Conservation (phyloP, 176 grass and related monocot genomes). For the Leersia perrieri region DNA sequence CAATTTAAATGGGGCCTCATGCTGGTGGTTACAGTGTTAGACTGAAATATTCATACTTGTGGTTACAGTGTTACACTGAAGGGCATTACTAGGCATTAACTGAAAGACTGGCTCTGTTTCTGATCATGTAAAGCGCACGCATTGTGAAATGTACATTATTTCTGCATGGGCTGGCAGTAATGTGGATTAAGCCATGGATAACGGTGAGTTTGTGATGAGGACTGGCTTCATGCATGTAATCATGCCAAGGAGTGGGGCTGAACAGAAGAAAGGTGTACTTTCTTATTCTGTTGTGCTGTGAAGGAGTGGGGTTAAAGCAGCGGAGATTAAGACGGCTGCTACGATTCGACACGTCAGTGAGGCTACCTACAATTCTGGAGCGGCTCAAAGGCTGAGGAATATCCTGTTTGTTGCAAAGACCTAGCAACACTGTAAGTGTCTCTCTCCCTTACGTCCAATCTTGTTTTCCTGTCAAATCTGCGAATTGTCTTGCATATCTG, state of each 20-base stretch:
- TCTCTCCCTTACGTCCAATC: background rate
- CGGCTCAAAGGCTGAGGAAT: constrained; percentile 14
- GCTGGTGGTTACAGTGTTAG: too few species aligned
- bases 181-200: constrained; percentile 20
- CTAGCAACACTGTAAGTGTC: background rate
- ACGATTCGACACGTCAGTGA: constrained; percentile 22
- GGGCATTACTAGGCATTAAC: background rate
- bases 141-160: background rate
- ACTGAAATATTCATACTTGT: background rate
- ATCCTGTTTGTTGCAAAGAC: constrained; percentile 30
- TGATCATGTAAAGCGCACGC: background rate
- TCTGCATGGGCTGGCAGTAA: background rate
- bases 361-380: constrained; percentile 16
- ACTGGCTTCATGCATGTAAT: constrained; percentile 11
- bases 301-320: constrained; percentile 21
- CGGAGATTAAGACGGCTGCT: background rate
- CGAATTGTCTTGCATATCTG: constrained; percentile 19
- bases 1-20: too few species aligned
- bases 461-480: constrained; percentile 28
- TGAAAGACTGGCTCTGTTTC: background rate
- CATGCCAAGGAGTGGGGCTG: constrained; percentile 1
- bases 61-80: background rate
- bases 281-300: background rate
- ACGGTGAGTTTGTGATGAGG: constrained; percentile 13
- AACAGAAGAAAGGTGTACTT: constrained; percentile 21